A percentile compares a stretch with the other conserved stretches of the same genome.
Evolutionary conservation across 2,329 filamentous ascomycete species (phyloP).

Genomic region (Ambrosiella xylebori): DNA sequence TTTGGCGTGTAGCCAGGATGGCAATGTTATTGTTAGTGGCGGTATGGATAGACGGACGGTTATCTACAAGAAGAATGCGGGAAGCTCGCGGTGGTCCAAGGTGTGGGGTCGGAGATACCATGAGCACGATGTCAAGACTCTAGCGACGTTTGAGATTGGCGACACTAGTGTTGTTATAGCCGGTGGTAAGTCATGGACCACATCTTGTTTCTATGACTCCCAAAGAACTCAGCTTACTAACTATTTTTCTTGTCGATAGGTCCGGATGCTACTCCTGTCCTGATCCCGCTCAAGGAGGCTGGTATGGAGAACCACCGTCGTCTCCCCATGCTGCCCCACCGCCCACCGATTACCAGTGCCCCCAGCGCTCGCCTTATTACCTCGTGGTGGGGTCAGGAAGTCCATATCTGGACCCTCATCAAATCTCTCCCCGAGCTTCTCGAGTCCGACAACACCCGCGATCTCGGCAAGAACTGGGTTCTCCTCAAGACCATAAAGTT

Average conservation of each 20-base stretch:
- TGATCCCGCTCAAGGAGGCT: constrained; percentile 58
- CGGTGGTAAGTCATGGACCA: constrained; percentile 46
- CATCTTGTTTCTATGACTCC: background rate
- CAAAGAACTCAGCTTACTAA: constrained; percentile 18
- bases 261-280: constrained; percentile 67
- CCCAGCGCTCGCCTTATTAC: constrained; percentile 57
- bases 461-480: constrained; percentile 38
- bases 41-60: constrained; percentile 83
- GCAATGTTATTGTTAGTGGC: constrained; percentile 67
- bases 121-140: constrained; percentile 84
- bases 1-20: constrained; percentile 65
- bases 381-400: constrained; percentile 82
- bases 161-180: constrained; percentile 77
- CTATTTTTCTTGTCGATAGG: constrained; percentile 30
- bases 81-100: constrained; percentile 60
- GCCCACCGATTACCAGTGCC: constrained; percentile 55
- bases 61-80: constrained; percentile 51
- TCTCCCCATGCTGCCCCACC: constrained; percentile 70
- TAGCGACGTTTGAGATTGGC: constrained; percentile 75
- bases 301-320: constrained; percentile 68
- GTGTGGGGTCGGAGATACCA: constrained; percentile 77
- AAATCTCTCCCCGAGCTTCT: constrained; percentile 30
- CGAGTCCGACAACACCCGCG: constrained; percentile 23
- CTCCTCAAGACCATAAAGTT: constrained; percentile 52
- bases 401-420: constrained; percentile 59